Evolutionary conservation across 2,329 filamentous ascomycete species (phyloP), one percentile per base, ranked within the genome.

Genomic region (Penicillium sclerotiorum): DNA sequence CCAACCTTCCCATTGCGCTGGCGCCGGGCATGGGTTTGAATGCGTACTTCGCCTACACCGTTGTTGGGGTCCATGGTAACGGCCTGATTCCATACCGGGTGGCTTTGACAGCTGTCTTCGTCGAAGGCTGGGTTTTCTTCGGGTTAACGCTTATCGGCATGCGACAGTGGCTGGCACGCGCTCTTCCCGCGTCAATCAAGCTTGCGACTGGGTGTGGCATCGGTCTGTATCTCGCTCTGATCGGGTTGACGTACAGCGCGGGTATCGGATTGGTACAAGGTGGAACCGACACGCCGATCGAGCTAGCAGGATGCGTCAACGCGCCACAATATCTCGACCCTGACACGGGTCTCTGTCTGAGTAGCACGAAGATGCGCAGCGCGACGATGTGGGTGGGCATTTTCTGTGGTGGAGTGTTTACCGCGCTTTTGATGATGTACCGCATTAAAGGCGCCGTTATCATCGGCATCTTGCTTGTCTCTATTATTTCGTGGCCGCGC

Each of bases 311-410:
- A 21, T 95, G 90, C n/a, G 25, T 13, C 3, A 20, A 47, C 60
- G 78, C 81, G 0, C 62, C 77, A 0, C 77, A 85, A 39, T 77
- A 56, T 55, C 71, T 59, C 47, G 57, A 65, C 27, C 18, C 55
- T 0, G 33, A 48, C 0, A 60, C 56, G 1, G 87, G 86, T 8
- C 62, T 82, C 6, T 94, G 89, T 67, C 81, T 82, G 0, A 73
- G 76, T 42, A 75, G 76, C 17, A 76, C 81, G 47, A 91, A 91
- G 79, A 93, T 95, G 89, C 84, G 89, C 53, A 89, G 81, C 63
- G 88, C 90, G 1, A 84, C 86, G 20, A 83, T 95, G 82, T 95
- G 90, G 90, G 80, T 95, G 44, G 90, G 90, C 30, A 91, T 95
- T 61, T 94, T 95, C 77, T 89, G 87, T 59, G 89, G 46, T 9